A percentile compares a stretch with the other conserved stretches of the same genome.
phyloP scores from a whole-genome alignment of 345 rosid genomes.

The Rhodomyrtus tomentosa region DNA sequence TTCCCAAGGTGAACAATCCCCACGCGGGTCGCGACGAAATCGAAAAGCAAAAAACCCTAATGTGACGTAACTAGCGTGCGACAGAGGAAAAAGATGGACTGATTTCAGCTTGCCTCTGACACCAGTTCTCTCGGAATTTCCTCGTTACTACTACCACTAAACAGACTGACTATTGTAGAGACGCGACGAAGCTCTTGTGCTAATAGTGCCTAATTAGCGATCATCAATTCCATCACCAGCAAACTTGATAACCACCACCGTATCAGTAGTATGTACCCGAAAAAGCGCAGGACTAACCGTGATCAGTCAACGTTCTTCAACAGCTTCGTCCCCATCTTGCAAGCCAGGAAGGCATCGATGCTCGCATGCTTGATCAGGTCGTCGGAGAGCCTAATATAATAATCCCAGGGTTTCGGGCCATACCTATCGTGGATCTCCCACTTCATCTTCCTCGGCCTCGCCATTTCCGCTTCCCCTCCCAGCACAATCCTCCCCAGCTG shows the following conservation, averaged over 20 bases:
- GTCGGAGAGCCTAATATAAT: not conserved
- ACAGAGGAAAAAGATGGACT: not conserved
- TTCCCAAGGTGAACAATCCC: not conserved
- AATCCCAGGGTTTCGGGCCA: not conserved
- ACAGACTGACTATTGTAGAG: not conserved
- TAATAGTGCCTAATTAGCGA: not conserved
- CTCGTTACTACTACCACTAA: not conserved
- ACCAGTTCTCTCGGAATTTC: not conserved
- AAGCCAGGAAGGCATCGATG: not conserved
- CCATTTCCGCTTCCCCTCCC: not conserved
- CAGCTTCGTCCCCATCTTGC: not conserved
- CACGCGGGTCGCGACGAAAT: not conserved
- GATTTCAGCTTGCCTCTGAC: not conserved
- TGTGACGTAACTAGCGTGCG: not conserved
- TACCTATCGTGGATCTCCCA: not conserved
- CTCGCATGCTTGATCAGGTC: not conserved
- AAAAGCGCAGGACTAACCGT: not conserved
- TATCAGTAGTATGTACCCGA: not conserved
- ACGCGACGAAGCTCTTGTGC: not conserved
- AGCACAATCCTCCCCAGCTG: not conserved
- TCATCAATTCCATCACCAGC: not conserved
- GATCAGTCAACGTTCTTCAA: not conserved
- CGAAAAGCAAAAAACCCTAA: not conserved
- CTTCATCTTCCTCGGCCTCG: not conserved
- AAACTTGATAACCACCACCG: not conserved